Evolutionary conservation across 305 asterid genomes (phyloP).

Genomic region (Stenogyne calaminthoides): DNA sequence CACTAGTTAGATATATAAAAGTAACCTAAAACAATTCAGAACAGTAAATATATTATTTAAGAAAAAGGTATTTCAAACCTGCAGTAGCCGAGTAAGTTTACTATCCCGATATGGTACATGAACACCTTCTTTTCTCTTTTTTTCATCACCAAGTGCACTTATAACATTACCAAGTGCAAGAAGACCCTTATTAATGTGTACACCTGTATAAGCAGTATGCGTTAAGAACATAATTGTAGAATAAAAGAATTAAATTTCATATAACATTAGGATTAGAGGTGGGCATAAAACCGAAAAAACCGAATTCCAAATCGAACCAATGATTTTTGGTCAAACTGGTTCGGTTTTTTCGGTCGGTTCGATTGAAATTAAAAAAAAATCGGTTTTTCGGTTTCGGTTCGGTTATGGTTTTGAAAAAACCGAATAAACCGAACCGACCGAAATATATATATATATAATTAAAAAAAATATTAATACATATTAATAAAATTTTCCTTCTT

Average conservation of each 20-base stretch:
- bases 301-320: too few species aligned
- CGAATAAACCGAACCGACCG: too few species aligned
- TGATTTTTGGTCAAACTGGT: too few species aligned
- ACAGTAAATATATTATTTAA: background rate
- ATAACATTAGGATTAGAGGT: constrained; percentile 52
- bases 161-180: constrained; percentile 94
- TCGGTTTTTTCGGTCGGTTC: too few species aligned
- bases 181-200: constrained; percentile 94
- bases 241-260: constrained; percentile 31
- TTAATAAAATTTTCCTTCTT: too few species aligned
- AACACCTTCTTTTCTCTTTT: constrained; percentile 87
- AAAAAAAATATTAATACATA: too few species aligned
- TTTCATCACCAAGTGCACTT: constrained; percentile 96
- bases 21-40: background rate
- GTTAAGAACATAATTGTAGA: background rate
- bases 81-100: constrained; percentile 95
- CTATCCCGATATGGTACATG: constrained; percentile 97
- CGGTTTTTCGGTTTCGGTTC: too few species aligned
- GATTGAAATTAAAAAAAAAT: too few species aligned
- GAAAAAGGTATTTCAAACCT: constrained; percentile 50
- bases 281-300: too few species aligned
- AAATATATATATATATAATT: too few species aligned
- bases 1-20: too few species aligned
- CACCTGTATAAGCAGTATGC: constrained; percentile 54
- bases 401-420: too few species aligned